Evolutionary conservation across 2,329 filamentous ascomycete species (phyloP).

Genomic region (Epichloe aotearoae): DNA sequence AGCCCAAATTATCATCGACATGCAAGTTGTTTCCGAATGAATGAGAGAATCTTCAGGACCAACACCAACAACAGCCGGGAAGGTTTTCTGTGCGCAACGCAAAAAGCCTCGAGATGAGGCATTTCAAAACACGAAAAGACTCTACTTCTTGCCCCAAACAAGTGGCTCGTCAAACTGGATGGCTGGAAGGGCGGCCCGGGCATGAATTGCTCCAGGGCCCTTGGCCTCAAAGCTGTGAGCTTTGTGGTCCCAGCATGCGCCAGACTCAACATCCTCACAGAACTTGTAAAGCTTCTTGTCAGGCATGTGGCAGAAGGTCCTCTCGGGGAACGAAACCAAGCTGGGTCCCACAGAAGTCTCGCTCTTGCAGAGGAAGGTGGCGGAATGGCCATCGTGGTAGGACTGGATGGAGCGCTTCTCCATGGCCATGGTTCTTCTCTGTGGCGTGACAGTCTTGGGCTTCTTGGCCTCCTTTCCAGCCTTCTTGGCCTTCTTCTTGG

Average conservation of each 20-base stretch:
- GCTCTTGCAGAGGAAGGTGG: background rate
- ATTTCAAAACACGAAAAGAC: too few species aligned
- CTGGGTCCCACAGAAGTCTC: background rate
- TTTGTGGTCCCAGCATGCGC: background rate
- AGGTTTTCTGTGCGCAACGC: too few species aligned
- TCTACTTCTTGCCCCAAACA: background rate
- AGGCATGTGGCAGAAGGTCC: constrained; percentile 3
- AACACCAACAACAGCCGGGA: too few species aligned
- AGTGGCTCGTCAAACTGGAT: background rate
- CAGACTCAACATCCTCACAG: background rate
- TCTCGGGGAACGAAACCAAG: background rate
- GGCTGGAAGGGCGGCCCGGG: background rate
- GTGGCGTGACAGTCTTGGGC: background rate
- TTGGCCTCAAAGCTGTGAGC: background rate
- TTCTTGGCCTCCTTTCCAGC: background rate
- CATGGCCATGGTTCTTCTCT: background rate
- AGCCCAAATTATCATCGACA: too few species aligned
- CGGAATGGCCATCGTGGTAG: background rate
- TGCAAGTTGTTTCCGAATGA: too few species aligned
- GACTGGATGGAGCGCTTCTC: background rate
- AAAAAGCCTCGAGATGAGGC: too few species aligned
- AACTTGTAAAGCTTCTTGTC: constrained; percentile 1
- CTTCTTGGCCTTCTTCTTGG: too few species aligned
- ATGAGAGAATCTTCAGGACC: too few species aligned
- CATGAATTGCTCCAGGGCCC: background rate